Percentiles rank a stretch among this genome's conserved stretches.
phyloP scores from a whole-genome alignment of 140 eudicot genomes.

The Artemisia princeps region DNA sequence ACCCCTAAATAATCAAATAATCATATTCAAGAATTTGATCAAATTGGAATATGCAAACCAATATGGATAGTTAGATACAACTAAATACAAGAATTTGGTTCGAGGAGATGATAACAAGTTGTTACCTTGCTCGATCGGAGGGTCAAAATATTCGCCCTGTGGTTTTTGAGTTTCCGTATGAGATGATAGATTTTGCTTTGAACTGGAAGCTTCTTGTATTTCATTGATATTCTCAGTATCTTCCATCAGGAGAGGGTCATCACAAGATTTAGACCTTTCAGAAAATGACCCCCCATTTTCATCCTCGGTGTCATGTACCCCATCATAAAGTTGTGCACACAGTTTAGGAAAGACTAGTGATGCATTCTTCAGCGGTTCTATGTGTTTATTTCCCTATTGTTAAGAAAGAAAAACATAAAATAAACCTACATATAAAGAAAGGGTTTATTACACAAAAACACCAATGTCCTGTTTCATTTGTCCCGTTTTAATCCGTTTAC shows the following conservation, averaged over 20 bases:
- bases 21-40: too few species aligned
- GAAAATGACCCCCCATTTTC: slow-evolving; percentile 12
- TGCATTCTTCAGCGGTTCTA: slow-evolving; percentile 17
- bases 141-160: too few species aligned
- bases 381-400: slow-evolving; percentile 14
- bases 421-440: not conserved
- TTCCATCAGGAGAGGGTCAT: not conserved
- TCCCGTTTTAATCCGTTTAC: too few species aligned
- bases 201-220: slow-evolving; percentile 12
- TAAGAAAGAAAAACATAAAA: not conserved
- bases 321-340: slow-evolving; percentile 25
- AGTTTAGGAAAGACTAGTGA: slow-evolving; percentile 4
- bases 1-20: too few species aligned
- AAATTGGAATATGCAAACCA: too few species aligned
- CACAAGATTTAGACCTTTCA: not conserved
- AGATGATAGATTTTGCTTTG: slow-evolving; percentile 8
- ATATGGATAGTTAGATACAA: too few species aligned
- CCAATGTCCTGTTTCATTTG: too few species aligned
- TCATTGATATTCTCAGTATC: slow-evolving; percentile 1
- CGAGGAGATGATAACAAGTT: too few species aligned
- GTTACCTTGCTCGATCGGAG: too few species aligned
- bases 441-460: too few species aligned
- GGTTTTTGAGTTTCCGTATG: slow-evolving; percentile 15
- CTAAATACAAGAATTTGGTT: too few species aligned
- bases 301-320: not conserved